These are phyloP conservation scores for Suhomyces panamericanus DNA, from an alignment of 1,139 yeast species.

Conservation along the genomic window DNA sequence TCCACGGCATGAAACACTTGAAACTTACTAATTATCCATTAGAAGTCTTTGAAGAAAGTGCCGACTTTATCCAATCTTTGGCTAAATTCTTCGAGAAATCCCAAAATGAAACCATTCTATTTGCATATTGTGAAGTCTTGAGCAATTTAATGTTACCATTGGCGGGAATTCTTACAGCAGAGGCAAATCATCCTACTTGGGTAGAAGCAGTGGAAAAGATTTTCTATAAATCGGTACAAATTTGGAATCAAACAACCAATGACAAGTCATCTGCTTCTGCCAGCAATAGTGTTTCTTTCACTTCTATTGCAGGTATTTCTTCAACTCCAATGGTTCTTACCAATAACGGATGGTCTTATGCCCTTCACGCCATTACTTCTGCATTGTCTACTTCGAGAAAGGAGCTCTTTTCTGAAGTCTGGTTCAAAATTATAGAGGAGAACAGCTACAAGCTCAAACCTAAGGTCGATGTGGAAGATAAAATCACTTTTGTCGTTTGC, in stretches of 20 bases:
- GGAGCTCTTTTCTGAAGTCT: conserved; percentile 69
- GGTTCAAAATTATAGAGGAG: conserved; percentile 70
- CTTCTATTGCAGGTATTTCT: conserved; percentile 3
- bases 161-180: conserved; percentile 87
- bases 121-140: conserved; percentile 85
- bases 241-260: conserved; percentile 30
- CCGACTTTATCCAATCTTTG: conserved; percentile 80
- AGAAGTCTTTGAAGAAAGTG: conserved; percentile 88
- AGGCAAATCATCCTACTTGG: conserved; percentile 96
- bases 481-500: conserved; percentile 62
- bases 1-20: conserved; percentile 88
- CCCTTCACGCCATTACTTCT: conserved; percentile 70
- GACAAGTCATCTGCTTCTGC: conserved; percentile 2
- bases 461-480: conserved; percentile 54
- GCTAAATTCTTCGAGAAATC: conserved; percentile 78
- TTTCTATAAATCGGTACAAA: conserved; percentile 48
- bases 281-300: neutral
- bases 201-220: conserved; percentile 71
- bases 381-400: conserved; percentile 79
- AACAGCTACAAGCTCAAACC: conserved; percentile 40
- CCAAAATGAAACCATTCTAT: conserved; percentile 60
- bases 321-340: conserved; percentile 1
- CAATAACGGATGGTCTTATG: conserved; percentile 66
- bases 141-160: conserved; percentile 74
- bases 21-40: conserved; percentile 79